A percentile compares a stretch with the other conserved stretches of the same genome.
Evolutionary conservation across 371 early-diverging fungal species (phyloP).

Genomic region (Mucor velutinosus): DNA sequence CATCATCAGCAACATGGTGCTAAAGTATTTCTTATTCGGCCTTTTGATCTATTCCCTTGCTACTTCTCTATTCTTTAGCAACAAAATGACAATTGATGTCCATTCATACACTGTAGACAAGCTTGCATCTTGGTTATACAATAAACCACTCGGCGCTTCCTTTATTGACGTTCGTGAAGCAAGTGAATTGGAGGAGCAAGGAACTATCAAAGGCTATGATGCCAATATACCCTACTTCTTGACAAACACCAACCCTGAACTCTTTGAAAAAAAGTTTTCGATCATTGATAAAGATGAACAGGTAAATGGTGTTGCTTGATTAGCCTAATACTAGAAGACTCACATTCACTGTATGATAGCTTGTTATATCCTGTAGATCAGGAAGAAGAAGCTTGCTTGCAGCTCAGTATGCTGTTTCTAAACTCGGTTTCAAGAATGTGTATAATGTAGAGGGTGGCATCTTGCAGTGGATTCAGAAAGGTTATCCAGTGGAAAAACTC

Average conservation of each 20-base stretch:
- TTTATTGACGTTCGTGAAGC: slow-evolving; percentile 40
- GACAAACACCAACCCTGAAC: slow-evolving; percentile 16
- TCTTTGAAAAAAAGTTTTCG: slow-evolving; percentile 24
- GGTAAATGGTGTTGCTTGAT: slow-evolving; percentile 11
- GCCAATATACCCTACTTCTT: slow-evolving; percentile 34
- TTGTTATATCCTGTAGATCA: slow-evolving; percentile 26
- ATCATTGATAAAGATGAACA: slow-evolving; percentile 21
- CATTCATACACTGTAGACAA: slow-evolving; percentile 7
- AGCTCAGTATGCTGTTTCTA: slow-evolving; percentile 7
- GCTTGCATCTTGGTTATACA: slow-evolving; percentile 3
- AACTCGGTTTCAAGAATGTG: slow-evolving; percentile 18
- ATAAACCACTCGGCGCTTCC: background rate
- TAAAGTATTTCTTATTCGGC: background rate
- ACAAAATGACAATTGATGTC: background rate
- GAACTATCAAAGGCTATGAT: slow-evolving; percentile 29
- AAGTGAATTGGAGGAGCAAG: slow-evolving; percentile 28
- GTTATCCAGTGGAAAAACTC: slow-evolving; percentile 16
- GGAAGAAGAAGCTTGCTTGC: slow-evolving; percentile 26
- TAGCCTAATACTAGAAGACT: background rate
- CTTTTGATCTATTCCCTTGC: background rate
- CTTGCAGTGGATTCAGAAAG: slow-evolving; percentile 20
- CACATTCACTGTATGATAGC: background rate
- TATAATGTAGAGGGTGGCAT: slow-evolving; percentile 26
- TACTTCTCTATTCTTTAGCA: background rate
- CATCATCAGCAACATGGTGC: background rate